These are phyloP conservation scores for Melocanna baccifera DNA, from an alignment of 176 grass and related monocot genomes.

Conservation along the genomic window DNA sequence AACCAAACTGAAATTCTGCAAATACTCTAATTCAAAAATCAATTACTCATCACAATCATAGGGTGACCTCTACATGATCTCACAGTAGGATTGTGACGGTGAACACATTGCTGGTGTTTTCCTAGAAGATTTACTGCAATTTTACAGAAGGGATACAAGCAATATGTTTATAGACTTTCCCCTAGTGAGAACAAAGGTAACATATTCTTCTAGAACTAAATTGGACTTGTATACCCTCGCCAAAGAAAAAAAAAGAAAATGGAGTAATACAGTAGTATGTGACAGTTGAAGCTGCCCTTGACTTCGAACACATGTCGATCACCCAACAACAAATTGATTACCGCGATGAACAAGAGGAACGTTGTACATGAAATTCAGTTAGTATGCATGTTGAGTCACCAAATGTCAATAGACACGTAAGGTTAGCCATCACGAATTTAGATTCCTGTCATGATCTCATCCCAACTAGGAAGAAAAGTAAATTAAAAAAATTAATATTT, in stretches of 20 bases:
- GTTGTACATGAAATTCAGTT: neutral
- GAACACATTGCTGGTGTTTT: neutral
- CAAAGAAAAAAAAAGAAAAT: neutral
- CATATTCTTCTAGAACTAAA: neutral
- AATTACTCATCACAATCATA: no score
- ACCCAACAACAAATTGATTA: neutral
- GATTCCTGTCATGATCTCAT: neutral
- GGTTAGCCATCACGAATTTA: no score
- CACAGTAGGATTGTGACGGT: neutral
- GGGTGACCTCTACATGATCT: no score
- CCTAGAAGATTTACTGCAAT: no score
- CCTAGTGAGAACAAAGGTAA: neutral
- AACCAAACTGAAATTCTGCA: no score
- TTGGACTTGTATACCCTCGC: neutral
- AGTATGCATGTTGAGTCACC: neutral
- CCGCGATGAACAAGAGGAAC: neutral
- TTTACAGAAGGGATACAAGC: no score
- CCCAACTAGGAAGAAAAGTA: neutral
- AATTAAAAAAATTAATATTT: no score
- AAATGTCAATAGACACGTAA: neutral
- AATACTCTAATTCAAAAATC: no score
- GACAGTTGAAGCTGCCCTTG: neutral
- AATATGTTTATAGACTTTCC: neutral
- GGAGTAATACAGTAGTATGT: neutral
- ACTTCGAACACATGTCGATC: neutral